Conservation (phyloP, 2,329 filamentous ascomycete genomes). For the Claviceps sp. region DNA sequence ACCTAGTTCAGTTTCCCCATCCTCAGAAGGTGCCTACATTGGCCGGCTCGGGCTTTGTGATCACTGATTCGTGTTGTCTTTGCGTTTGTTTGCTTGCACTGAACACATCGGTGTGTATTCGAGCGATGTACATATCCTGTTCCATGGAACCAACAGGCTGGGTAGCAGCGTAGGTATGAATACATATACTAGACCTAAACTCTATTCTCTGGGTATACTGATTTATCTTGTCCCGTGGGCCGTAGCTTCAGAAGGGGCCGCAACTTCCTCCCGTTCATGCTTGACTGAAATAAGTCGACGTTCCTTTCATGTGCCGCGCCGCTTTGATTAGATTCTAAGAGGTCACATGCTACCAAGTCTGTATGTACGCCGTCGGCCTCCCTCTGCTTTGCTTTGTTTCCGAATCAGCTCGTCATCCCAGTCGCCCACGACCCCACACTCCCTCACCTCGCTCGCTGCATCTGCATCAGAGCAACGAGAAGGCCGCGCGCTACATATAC, state of each 20-base stretch:
- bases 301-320: not conserved
- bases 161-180: not conserved
- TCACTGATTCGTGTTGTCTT: not conserved
- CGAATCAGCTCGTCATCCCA: not conserved
- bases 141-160: not conserved
- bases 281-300: not conserved
- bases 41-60: not conserved
- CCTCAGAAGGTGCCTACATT: not conserved
- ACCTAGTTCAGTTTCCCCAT: not conserved
- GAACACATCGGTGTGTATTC: not conserved
- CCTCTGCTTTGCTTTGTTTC: not conserved
- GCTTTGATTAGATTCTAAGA: not conserved
- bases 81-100: not conserved
- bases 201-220: not conserved
- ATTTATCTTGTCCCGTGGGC: too few relatives aligned
- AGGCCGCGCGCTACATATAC: not conserved
- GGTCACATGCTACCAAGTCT: not conserved
- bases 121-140: not conserved
- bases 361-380: not conserved
- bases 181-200: not conserved
- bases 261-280: not conserved
- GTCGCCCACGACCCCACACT: not conserved
- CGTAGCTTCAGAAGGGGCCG: too few relatives aligned
- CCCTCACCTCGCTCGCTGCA: not conserved
- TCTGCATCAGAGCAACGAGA: not conserved